Evolutionary conservation across 352 stramenopile species (phyloP).

Genomic region (Globisporangium spiculum): DNA sequence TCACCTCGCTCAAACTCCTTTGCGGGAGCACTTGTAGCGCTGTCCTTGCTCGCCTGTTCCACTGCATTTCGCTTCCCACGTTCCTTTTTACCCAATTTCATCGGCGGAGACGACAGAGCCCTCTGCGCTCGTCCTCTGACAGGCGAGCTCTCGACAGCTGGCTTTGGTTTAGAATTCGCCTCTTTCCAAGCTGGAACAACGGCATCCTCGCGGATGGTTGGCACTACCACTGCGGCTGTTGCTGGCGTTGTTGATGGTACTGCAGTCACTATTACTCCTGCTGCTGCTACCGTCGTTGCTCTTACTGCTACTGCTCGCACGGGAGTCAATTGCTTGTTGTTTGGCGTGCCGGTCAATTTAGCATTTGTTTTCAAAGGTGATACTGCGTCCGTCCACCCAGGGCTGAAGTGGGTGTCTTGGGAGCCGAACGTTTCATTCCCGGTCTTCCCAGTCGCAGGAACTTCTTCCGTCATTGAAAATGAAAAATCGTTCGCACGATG

Average conservation of each 20-base stretch:
- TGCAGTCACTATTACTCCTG: background rate
- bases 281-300: background rate
- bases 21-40: background rate
- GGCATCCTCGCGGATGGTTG: background rate
- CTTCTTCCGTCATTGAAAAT: slow-evolving; percentile 11
- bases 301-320: no score
- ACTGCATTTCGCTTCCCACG: slow-evolving; percentile 4
- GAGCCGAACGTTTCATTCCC: slow-evolving; percentile 14
- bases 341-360: background rate
- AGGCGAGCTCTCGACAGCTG: background rate
- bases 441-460: background rate
- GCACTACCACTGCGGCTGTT: background rate
- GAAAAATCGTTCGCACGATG: slow-evolving; percentile 8
- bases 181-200: background rate
- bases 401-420: slow-evolving; percentile 15
- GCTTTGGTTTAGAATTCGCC: background rate
- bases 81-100: slow-evolving; percentile 14
- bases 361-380: background rate
- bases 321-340: background rate
- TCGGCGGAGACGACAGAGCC: slow-evolving; percentile 11
- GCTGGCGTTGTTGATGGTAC: background rate
- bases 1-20: slow-evolving; percentile 34
- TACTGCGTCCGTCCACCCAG: slow-evolving; percentile 9
- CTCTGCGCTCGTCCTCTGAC: background rate
- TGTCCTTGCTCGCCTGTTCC: slow-evolving; percentile 9